Evolutionary conservation across 2,329 filamentous ascomycete genomes (phyloP), one percentile per base, ranked within the genome.

Genomic region (Madurella mycetomatis): DNA sequence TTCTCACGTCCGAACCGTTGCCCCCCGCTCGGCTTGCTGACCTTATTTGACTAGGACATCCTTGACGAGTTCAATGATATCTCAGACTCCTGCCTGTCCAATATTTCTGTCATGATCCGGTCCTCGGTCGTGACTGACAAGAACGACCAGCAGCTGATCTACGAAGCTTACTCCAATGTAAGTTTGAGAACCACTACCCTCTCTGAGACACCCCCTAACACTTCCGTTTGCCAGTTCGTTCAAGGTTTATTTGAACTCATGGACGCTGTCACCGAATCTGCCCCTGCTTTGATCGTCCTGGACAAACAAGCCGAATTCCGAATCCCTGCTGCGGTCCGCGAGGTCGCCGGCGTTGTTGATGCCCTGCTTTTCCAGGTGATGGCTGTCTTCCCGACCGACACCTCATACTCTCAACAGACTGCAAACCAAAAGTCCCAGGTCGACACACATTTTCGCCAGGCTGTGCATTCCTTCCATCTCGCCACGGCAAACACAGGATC

Each of bases 261-360:
- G 50, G 58, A 60, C 19, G 46, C 58, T n/a, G 53, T 57, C 11
- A 50, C 49, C 41, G 49, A 51, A 19, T 47, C 53, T 12, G 58
- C 58, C 1, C 47, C 58, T 5, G 44, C 48, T 31, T 31, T 60
- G 16, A 60, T 60, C 37, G 50, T 30, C 4, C 44, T 60, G 42
- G 58, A 60, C 34, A 60, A 60, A 39, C 58, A 60, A 47, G 58
- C 58, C 39, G 58, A 60, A 34, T 60, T 60, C 40, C 58, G 58
- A 13, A 48, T 60, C 9, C 58, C 55, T 12, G 49, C 58, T 19
- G 58, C 58, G 7, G 53, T 60, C 30, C 55, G 51, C 11, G 53
- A 56, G 42, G 44, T 58, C 5, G 53, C 58, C 8, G 53, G 51
- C 9, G 55, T 60, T 2, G 53, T 51, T 13, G 55, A 60, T 32